Conservation (phyloP, 2,329 filamentous ascomycete species). For the Pseudogymnoascus sp. region DNA sequence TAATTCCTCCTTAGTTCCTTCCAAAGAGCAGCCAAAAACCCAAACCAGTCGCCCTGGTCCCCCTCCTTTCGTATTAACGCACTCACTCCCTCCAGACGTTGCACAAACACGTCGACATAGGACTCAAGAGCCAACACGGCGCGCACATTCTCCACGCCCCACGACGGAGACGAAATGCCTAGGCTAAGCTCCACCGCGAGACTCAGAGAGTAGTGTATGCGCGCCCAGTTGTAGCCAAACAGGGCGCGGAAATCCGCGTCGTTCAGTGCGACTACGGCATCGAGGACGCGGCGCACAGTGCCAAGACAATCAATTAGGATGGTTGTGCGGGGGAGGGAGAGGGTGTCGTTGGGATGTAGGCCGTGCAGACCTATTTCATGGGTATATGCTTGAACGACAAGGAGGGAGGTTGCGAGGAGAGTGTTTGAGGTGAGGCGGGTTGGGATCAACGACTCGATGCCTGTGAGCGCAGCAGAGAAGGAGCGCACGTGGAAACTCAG, state of each 20-base stretch:
- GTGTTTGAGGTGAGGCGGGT: slow-evolving; percentile 3
- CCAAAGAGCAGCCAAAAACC: slow-evolving; percentile 7
- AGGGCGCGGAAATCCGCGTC: slow-evolving; percentile 7
- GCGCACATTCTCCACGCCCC: slow-evolving; percentile 12
- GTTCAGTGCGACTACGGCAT: neutral
- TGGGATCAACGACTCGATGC: slow-evolving; percentile 9
- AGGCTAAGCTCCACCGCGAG: slow-evolving; percentile 13
- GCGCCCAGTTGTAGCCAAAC: slow-evolving; percentile 14
- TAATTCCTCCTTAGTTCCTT: slow-evolving; percentile 7
- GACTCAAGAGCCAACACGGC: slow-evolving; percentile 8
- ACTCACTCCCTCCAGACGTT: neutral
- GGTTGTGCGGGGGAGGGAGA: slow-evolving; percentile 12
- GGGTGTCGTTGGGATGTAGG: neutral
- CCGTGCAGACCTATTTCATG: slow-evolving; percentile 13
- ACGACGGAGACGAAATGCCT: slow-evolving; percentile 12
- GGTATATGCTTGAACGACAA: slow-evolving; percentile 12
- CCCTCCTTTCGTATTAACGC: neutral
- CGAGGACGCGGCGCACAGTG: slow-evolving; percentile 9
- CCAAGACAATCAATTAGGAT: slow-evolving; percentile 14
- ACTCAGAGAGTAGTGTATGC: slow-evolving; percentile 13
- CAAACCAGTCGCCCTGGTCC: slow-evolving; percentile 10
- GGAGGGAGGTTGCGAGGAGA: neutral
- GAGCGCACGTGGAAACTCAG: slow-evolving; percentile 13
- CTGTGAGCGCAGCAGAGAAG: slow-evolving; percentile 10
- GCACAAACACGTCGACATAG: slow-evolving; percentile 12